Percentiles rank a stretch among this genome's conserved stretches.
phyloP scores from a whole-genome alignment of 768 basidiomycete species.

The Tulasnella calospora region DNA sequence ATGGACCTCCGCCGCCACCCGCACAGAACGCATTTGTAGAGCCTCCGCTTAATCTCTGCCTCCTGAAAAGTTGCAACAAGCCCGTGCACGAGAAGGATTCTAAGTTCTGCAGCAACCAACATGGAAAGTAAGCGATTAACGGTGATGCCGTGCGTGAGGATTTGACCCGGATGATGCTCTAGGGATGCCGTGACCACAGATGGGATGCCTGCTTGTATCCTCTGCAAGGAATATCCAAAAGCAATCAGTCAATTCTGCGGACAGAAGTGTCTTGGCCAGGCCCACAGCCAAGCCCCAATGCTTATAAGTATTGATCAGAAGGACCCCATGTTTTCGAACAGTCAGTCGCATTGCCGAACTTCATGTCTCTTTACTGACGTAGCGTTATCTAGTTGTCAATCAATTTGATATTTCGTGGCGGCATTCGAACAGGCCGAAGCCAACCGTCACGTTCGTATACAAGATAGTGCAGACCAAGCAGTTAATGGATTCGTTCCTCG shows the following conservation, averaged over 20 bases:
- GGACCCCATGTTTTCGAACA: slow-evolving; percentile 10
- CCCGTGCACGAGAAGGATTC: too few relatives aligned
- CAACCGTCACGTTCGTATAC: not conserved
- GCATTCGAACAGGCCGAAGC: not conserved
- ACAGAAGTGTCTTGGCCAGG: not conserved
- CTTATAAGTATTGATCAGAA: not conserved
- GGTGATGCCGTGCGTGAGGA: too few relatives aligned
- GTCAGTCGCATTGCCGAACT: not conserved
- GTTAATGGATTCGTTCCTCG: not conserved
- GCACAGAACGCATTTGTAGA: too few relatives aligned
- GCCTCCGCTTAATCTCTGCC: too few relatives aligned
- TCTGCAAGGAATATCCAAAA: slow-evolving; percentile 12
- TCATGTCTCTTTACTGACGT: not conserved
- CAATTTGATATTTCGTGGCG: slow-evolving; percentile 12
- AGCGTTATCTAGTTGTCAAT: not conserved
- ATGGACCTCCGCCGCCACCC: too few relatives aligned
- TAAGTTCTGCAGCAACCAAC: too few relatives aligned
- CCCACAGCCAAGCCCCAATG: slow-evolving; percentile 5
- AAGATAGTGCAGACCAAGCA: slow-evolving; percentile 1
- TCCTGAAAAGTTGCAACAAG: too few relatives aligned
- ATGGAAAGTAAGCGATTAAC: too few relatives aligned
- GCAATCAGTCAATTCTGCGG: slow-evolving; percentile 15
- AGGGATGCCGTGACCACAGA: too few relatives aligned
- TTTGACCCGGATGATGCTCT: too few relatives aligned
- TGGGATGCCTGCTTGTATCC: slow-evolving; percentile 13